These are phyloP conservation scores for Brassica napus DNA, from an alignment of 345 rosid species.

Conservation along the genomic window DNA sequence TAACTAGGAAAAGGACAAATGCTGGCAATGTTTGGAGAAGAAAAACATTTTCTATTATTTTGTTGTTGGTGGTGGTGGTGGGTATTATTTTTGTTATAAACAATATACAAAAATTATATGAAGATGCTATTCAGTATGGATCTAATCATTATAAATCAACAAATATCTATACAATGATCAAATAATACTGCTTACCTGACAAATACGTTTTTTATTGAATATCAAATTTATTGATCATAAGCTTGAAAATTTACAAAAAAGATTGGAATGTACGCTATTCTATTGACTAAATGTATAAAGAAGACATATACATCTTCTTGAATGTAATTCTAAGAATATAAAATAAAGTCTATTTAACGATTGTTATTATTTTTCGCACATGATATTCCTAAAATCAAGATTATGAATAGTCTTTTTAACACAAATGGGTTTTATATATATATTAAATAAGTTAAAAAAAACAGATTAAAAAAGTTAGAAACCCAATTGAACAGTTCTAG, in stretches of 20 bases:
- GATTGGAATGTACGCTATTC: no score
- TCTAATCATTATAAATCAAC: slow-evolving; percentile 5
- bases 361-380: not conserved
- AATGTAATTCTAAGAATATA: not conserved
- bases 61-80: not conserved
- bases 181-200: not conserved
- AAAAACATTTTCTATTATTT: not conserved
- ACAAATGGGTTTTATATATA: not conserved
- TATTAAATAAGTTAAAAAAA: no score
- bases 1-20: slow-evolving; percentile 17
- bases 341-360: not conserved
- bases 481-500: not conserved
- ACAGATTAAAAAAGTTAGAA: not conserved
- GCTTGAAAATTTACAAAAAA: no score
- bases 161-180: not conserved
- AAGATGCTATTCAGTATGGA: not conserved
- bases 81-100: not conserved
- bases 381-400: slow-evolving; percentile 1
- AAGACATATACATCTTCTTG: not conserved
- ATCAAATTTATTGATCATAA: no score
- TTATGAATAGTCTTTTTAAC: not conserved
- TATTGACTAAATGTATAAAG: no score
- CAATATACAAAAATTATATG: not conserved
- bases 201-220: not conserved
- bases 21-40: not conserved